Conservation (phyloP, 2,329 filamentous ascomycete genomes). For the Taxawa tesnikishii region DNA sequence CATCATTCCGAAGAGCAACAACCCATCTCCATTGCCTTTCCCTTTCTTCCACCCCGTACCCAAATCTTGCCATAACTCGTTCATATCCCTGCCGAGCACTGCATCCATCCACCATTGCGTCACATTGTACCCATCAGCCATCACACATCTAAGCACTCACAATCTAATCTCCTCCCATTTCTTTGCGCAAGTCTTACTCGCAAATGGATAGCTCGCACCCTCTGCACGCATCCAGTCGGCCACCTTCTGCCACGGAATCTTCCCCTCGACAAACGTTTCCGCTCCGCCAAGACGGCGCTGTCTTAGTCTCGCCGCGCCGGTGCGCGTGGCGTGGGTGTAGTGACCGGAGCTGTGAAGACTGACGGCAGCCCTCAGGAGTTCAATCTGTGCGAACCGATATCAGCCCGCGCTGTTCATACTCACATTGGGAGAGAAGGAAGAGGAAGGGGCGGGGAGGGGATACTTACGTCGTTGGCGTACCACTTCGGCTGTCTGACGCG, state of each 20-base stretch:
- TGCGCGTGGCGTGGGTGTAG: too few relatives aligned
- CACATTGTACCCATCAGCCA: too few relatives aligned
- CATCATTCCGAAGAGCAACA: too few relatives aligned
- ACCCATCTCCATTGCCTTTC: too few relatives aligned
- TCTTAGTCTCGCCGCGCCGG: too few relatives aligned
- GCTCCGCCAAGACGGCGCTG: too few relatives aligned
- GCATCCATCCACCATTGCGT: too few relatives aligned
- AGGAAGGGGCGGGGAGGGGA: background rate
- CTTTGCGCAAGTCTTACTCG: constrained; percentile 49
- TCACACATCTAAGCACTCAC: too few relatives aligned
- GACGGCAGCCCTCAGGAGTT: constrained; percentile 14
- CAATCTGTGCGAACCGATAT: constrained; percentile 12
- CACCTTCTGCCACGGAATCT: constrained; percentile 48
- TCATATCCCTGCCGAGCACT: too few relatives aligned
- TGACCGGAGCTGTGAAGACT: constrained; percentile 7
- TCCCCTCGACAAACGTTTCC: constrained; percentile 12
- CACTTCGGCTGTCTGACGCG: constrained; percentile 56
- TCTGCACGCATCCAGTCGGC: constrained; percentile 38
- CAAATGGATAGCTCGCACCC: constrained; percentile 47
- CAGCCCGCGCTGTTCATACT: background rate
- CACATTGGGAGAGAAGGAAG: background rate
- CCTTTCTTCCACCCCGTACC: too few relatives aligned
- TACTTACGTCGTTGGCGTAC: constrained; percentile 50
- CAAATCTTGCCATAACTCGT: too few relatives aligned
- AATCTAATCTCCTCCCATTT: constrained; percentile 48